Conservation (phyloP, 2,329 filamentous ascomycete genomes). For the Pyricularia sp. region DNA sequence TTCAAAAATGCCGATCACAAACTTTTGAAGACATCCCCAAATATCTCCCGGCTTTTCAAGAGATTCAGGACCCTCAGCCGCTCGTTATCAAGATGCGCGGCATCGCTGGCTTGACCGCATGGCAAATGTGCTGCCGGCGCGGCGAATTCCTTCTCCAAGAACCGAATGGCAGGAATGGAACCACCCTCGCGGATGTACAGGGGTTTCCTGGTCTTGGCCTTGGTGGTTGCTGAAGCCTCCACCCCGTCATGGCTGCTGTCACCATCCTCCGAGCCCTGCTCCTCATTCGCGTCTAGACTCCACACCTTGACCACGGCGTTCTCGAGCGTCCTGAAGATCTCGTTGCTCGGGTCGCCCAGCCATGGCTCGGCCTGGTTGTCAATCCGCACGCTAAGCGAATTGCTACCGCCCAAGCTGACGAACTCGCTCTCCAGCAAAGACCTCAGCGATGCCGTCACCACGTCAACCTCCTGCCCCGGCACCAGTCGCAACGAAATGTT, state of each 20-base stretch:
- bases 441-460: slow-evolving; percentile 60
- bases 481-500: slow-evolving; percentile 87
- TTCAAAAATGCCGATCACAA: slow-evolving; percentile 28
- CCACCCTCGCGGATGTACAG: slow-evolving; percentile 94
- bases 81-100: slow-evolving; percentile 92
- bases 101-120: slow-evolving; percentile 89
- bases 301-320: slow-evolving; percentile 78
- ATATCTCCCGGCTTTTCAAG: slow-evolving; percentile 86
- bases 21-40: slow-evolving; percentile 72
- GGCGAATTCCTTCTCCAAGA: slow-evolving; percentile 86
- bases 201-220: slow-evolving; percentile 47
- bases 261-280: slow-evolving; percentile 5
- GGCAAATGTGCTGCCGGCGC: slow-evolving; percentile 89
- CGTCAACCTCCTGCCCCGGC: slow-evolving; percentile 79
- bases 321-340: slow-evolving; percentile 84
- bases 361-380: slow-evolving; percentile 93
- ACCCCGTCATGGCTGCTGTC: neutral
- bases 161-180: slow-evolving; percentile 88
- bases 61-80: slow-evolving; percentile 80
- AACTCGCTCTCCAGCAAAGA: slow-evolving; percentile 65
- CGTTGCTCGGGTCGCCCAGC: slow-evolving; percentile 84
- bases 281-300: slow-evolving; percentile 39
- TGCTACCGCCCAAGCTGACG: slow-evolving; percentile 64
- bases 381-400: slow-evolving; percentile 71
- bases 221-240: slow-evolving; percentile 9